A percentile compares a stretch with the other conserved stretches of the same genome.
phyloP scores from a whole-genome alignment of 2,329 filamentous ascomycete species.

The Sordariomycetes sp. region DNA sequence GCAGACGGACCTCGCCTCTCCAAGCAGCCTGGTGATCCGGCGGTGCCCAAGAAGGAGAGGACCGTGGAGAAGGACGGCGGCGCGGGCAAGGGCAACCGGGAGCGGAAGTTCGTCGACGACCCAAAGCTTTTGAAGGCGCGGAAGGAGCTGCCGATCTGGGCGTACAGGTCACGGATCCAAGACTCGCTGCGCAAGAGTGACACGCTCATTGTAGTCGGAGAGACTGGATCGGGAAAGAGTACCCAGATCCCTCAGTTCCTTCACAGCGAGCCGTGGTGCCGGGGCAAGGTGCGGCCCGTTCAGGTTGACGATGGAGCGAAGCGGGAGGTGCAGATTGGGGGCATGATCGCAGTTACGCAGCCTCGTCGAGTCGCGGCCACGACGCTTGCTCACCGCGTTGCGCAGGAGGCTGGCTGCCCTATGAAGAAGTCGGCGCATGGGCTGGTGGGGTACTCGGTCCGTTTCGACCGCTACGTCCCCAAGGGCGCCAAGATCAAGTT shows the following conservation, averaged over 20 bases:
- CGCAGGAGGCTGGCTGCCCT: conserved; percentile 55
- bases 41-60: not conserved
- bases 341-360: conserved; percentile 89
- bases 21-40: not conserved
- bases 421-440: conserved; percentile 29
- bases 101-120: not conserved
- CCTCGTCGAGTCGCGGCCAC: conserved; percentile 89
- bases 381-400: conserved; percentile 76
- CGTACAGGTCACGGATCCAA: conserved; percentile 57
- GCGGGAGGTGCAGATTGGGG: conserved; percentile 45
- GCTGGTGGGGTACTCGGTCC: conserved; percentile 80
- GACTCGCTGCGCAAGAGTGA: conserved; percentile 47
- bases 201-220: conserved; percentile 75
- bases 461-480: conserved; percentile 83
- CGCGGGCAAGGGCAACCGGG: not conserved
- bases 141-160: conserved; percentile 69
- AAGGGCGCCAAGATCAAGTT: conserved; percentile 81
- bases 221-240: conserved; percentile 93
- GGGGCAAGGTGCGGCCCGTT: conserved; percentile 21
- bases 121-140: conserved; percentile 29
- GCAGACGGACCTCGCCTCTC: not conserved
- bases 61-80: not conserved
- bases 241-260: conserved; percentile 94
- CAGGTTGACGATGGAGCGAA: conserved; percentile 19
- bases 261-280: conserved; percentile 67